These are phyloP conservation scores for Rhodotorula sp. DNA, from an alignment of 1,284 basidiomycete species.

Conservation along the genomic window DNA sequence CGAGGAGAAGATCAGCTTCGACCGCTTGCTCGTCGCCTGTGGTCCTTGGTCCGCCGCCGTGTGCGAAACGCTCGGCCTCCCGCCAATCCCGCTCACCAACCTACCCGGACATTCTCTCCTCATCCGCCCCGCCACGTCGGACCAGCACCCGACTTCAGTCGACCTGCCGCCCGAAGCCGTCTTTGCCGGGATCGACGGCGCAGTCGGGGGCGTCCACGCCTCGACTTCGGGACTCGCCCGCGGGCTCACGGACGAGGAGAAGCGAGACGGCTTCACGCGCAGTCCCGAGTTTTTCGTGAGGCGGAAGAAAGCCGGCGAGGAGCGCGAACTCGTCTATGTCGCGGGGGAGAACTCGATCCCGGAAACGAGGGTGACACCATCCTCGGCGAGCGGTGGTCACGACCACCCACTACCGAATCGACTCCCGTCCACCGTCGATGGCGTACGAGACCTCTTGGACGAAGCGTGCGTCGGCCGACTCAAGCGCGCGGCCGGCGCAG, in stretches of 20 bases:
- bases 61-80: constrained; percentile 20
- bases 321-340: constrained; percentile 30
- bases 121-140: constrained; percentile 24
- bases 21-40: constrained; percentile 29
- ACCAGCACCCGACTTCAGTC: not conserved
- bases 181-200: constrained; percentile 36
- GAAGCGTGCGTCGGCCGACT: constrained; percentile 17
- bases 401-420: constrained; percentile 14
- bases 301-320: not conserved
- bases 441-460: constrained; percentile 28
- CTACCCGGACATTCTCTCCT: constrained; percentile 39
- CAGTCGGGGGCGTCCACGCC: constrained; percentile 30
- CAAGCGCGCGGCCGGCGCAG: constrained; percentile 21
- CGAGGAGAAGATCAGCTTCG: not conserved
- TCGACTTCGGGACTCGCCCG: constrained; percentile 27
- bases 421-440: constrained; percentile 27
- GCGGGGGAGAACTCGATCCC: constrained; percentile 41
- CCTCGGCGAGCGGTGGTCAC: no score
- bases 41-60: constrained; percentile 37
- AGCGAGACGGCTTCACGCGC: constrained; percentile 25
- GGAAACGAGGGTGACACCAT: not conserved
- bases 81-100: constrained; percentile 25
- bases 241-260: constrained; percentile 24
- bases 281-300: constrained; percentile 34
- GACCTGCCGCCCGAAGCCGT: constrained; percentile 24